Percentiles rank a stretch among this genome's conserved stretches.
Conservation (phyloP, 2,329 filamentous ascomycete genomes). For the Calcarisporium arbuscula region DNA sequence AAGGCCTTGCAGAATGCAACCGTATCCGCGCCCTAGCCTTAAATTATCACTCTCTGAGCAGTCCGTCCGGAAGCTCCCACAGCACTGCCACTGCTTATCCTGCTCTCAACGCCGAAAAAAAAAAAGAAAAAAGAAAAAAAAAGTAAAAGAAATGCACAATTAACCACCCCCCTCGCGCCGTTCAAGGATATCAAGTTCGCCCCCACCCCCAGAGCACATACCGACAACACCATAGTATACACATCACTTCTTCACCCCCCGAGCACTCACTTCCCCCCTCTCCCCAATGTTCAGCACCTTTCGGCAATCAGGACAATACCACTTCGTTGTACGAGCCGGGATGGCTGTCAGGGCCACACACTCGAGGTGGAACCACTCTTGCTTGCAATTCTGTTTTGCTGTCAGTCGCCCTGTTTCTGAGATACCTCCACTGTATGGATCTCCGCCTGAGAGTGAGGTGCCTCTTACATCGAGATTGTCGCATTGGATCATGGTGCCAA, state of each 20-base stretch:
- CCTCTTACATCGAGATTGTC: conserved; percentile 67
- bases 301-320: conserved; percentile 77
- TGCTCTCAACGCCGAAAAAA: too few species aligned
- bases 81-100: too few species aligned
- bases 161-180: not conserved
- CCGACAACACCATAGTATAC: too few species aligned
- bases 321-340: conserved; percentile 68
- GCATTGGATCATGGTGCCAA: conserved; percentile 77
- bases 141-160: too few species aligned
- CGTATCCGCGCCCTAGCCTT: too few species aligned
- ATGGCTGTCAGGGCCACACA: conserved; percentile 65
- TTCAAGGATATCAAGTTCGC: too few species aligned
- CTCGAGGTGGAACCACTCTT: conserved; percentile 79
- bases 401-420: conserved; percentile 12
- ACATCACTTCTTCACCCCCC: conserved; percentile 42
- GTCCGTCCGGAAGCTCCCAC: too few species aligned
- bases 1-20: too few species aligned
- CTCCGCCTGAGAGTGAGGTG: conserved; percentile 7
- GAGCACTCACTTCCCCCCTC: conserved; percentile 56
- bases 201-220: too few species aligned
- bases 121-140: too few species aligned
- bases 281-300: conserved; percentile 56
- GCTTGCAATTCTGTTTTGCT: conserved; percentile 56
- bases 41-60: too few species aligned
- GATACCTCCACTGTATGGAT: not conserved